Base-by-base conservation (phyloP, 345 rosid species). In the Eucalyptus melliodora region DNA sequence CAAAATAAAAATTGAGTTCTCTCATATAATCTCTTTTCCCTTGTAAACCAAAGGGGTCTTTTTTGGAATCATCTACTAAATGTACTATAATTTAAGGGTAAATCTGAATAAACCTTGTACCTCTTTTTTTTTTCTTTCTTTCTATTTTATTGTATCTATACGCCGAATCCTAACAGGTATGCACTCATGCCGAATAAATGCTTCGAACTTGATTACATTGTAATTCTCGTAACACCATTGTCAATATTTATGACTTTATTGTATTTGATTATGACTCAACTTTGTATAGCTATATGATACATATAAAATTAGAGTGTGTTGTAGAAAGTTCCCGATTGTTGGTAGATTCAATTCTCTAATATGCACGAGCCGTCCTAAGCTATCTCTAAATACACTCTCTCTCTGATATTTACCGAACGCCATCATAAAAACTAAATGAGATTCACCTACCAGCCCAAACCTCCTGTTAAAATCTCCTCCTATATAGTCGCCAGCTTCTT, bases 161-260 rank as follows among this genome's bases (percentile, higher is more conserved):
- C 0, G 1, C 13, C 0, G 3, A 56, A 56, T 56, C 27, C 4
- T 23, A 56, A 56, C 6, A 4, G 0, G 27, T 10, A 24, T 24
- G 27, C 62, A 56, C 31, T 60, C 8, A 27, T 11, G n/a, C 16
- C 7, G 0, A 26, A 26, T 26, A 60, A 26, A 60, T 26, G 67
- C 16, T 60, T 6, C 14, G 0, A 60, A 60, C 31, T 60, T 60
- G 7, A 60, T 60, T 60, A 60, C 31, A 4, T 1, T 27, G n/a
- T 60, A 60, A 60, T 26, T 12, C 2, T 12, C 16, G 7, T 27
- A 11, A 60, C 0, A 0, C 3, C 16, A 0, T 27, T 27, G 31
- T 8, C 23, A 8, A 60, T 27, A 60, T 27, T 60, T 26, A 60
- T 27, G n/a, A 60, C n/a, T 27, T 60, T 60, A 26, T 27, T 60